phyloP scores from a whole-genome alignment of 306 rosid genomes.

The Casuarina equisetifolia region DNA sequence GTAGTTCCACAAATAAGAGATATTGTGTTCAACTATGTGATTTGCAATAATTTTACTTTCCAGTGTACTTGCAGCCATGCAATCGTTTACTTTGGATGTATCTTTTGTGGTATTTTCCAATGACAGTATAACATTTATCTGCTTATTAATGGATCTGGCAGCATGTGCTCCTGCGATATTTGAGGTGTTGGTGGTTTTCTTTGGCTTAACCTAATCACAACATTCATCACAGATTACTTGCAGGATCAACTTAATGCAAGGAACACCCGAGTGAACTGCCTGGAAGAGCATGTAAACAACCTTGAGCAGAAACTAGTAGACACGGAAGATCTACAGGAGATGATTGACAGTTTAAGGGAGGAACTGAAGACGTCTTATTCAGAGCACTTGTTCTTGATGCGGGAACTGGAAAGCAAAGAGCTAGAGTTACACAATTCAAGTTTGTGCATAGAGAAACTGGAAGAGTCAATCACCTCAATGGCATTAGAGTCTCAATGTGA shows the following conservation, averaged over 20 bases:
- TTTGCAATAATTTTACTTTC: neutral
- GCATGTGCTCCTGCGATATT: conserved; percentile 5
- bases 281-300: conserved; percentile 46
- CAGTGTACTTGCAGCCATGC: neutral
- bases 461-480: conserved; percentile 67
- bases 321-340: conserved; percentile 49
- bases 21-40: neutral
- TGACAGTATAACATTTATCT: neutral
- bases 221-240: conserved; percentile 70
- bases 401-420: conserved; percentile 61
- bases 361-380: conserved; percentile 55
- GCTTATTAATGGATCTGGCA: neutral
- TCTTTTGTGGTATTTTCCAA: neutral
- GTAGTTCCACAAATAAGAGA: neutral
- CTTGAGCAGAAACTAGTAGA: conserved; percentile 60
- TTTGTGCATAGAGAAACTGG: conserved; percentile 57
- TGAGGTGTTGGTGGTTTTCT: conserved; percentile 15
- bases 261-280: conserved; percentile 55
- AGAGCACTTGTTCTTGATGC: conserved; percentile 53
- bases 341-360: conserved; percentile 54
- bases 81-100: neutral
- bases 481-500: conserved; percentile 87
- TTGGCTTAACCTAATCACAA: conserved; percentile 30
- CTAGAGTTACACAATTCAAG: conserved; percentile 53
- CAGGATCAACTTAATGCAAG: conserved; percentile 73